Conservation (phyloP, 306 rosid species). For the Carpinus viminea region DNA sequence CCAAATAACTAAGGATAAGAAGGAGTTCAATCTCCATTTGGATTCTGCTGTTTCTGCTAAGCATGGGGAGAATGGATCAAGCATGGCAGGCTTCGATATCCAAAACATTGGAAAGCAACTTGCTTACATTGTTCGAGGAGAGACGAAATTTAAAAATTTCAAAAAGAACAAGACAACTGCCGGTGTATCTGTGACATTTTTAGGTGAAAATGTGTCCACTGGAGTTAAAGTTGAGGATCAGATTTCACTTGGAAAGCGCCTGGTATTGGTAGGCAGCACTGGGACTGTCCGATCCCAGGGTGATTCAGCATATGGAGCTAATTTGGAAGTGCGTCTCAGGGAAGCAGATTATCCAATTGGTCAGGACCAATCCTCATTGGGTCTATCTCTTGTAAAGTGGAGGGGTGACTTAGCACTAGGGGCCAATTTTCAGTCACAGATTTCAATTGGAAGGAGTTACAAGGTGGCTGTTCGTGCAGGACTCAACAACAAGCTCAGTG, state of each 20-base stretch:
- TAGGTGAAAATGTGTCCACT: slow-evolving; percentile 84
- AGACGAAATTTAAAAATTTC: slow-evolving; percentile 76
- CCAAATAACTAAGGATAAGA: slow-evolving; percentile 94
- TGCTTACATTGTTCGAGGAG: slow-evolving; percentile 60
- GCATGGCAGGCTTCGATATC: slow-evolving; percentile 97
- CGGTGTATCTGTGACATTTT: slow-evolving; percentile 80
- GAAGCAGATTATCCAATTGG: slow-evolving; percentile 98
- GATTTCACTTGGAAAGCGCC: slow-evolving; percentile 80
- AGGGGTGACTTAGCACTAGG: slow-evolving; percentile 88
- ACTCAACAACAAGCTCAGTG: slow-evolving; percentile 94
- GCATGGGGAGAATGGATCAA: slow-evolving; percentile 82
- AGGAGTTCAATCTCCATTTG: slow-evolving; percentile 87
- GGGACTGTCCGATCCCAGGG: slow-evolving; percentile 81
- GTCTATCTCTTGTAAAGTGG: slow-evolving; percentile 92
- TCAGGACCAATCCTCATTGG: slow-evolving; percentile 87
- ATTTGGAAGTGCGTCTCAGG: slow-evolving; percentile 85
- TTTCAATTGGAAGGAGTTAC: slow-evolving; percentile 83
- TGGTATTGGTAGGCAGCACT: slow-evolving; percentile 79
- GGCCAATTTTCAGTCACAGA: slow-evolving; percentile 80
- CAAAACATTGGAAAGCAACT: slow-evolving; percentile 69
- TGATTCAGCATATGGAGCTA: slow-evolving; percentile 89
- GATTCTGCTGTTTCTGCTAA: slow-evolving; percentile 92
- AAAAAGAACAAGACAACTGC: slow-evolving; percentile 85
- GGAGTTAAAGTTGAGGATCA: slow-evolving; percentile 95
- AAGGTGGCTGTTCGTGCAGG: slow-evolving; percentile 90